A percentile compares a stretch with the other conserved stretches of the same genome.
phyloP scores from a whole-genome alignment of 2,329 filamentous ascomycete species.

The Clonostachys chloroleuca region DNA sequence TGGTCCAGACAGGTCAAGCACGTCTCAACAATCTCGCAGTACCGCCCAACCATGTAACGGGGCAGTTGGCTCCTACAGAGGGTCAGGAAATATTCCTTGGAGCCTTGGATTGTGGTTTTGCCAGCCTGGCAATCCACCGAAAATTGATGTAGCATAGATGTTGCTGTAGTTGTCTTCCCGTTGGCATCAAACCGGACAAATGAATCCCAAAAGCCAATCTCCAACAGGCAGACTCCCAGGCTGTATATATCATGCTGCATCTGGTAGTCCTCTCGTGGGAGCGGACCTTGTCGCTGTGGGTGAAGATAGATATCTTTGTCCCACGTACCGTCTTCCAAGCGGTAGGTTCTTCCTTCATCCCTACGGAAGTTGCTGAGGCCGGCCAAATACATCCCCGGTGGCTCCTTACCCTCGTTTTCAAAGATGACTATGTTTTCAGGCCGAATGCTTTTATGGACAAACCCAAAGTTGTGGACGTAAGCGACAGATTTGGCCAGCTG shows the following conservation, averaged over 20 bases:
- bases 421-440: slow-evolving; percentile 28
- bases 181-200: slow-evolving; percentile 14
- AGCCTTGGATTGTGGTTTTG: not conserved
- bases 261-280: slow-evolving; percentile 27
- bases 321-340: slow-evolving; percentile 22
- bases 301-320: slow-evolving; percentile 46
- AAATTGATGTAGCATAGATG: not conserved
- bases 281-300: slow-evolving; percentile 36
- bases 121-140: slow-evolving; percentile 1
- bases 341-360: slow-evolving; percentile 6
- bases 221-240: slow-evolving; percentile 46
- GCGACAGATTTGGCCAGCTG: slow-evolving; percentile 10
- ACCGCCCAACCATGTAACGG: slow-evolving; percentile 18
- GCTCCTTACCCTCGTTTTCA: not conserved
- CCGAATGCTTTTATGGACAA: slow-evolving; percentile 41
- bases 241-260: slow-evolving; percentile 56
- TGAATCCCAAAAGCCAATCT: slow-evolving; percentile 42
- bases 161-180: too few species aligned
- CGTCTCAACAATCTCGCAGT: slow-evolving; percentile 18
- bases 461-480: slow-evolving; percentile 36
- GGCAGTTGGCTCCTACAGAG: not conserved
- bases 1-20: slow-evolving; percentile 27
- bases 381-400: slow-evolving; percentile 3
- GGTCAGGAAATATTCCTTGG: not conserved
- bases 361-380: slow-evolving; percentile 12